Percentiles rank a stretch among this genome's conserved stretches.
Evolutionary conservation across 768 basidiomycete species (phyloP).

Genomic region (Rhodosporidiobolus sp.): DNA sequence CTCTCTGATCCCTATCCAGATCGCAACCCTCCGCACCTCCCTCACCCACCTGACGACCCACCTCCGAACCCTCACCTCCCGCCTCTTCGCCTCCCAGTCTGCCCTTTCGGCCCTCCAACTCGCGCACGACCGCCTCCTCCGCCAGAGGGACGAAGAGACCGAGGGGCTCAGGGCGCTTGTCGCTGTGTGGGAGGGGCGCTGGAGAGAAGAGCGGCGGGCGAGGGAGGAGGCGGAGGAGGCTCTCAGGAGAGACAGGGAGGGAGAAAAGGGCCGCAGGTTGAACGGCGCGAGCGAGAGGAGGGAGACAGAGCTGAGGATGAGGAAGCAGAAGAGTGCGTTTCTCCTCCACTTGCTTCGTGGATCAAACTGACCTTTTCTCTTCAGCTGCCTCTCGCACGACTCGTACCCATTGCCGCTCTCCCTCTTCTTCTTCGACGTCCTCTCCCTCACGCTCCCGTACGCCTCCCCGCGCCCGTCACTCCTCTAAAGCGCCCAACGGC

Average conservation of each 20-base stretch:
- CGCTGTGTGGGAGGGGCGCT: slow-evolving; percentile 24
- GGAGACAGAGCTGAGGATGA: background rate
- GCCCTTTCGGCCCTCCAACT: background rate
- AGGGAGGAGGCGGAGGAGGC: slow-evolving; percentile 18
- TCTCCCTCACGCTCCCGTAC: background rate
- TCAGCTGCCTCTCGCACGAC: background rate
- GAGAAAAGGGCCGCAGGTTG: background rate
- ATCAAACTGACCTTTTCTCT: background rate
- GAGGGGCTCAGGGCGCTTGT: background rate
- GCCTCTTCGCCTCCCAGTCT: slow-evolving; percentile 12
- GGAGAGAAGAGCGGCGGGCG: slow-evolving; percentile 16
- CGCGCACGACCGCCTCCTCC: background rate
- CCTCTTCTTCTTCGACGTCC: background rate
- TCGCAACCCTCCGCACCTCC: slow-evolving; percentile 11
- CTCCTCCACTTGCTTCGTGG: background rate
- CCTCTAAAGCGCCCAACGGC: background rate
- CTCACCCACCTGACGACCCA: slow-evolving; percentile 21
- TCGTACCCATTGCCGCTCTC: background rate
- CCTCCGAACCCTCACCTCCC: slow-evolving; percentile 2
- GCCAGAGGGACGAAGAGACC: background rate
- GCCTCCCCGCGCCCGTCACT: background rate
- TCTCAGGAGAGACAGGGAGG: background rate
- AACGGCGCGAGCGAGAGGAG: background rate
- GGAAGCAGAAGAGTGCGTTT: background rate
- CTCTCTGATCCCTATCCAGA: background rate